Percentiles rank a stretch among this genome's conserved stretches.
These are phyloP conservation scores for Penicillium corylophilum DNA, from an alignment of 2,329 filamentous ascomycete genomes.

Conservation along the genomic window DNA sequence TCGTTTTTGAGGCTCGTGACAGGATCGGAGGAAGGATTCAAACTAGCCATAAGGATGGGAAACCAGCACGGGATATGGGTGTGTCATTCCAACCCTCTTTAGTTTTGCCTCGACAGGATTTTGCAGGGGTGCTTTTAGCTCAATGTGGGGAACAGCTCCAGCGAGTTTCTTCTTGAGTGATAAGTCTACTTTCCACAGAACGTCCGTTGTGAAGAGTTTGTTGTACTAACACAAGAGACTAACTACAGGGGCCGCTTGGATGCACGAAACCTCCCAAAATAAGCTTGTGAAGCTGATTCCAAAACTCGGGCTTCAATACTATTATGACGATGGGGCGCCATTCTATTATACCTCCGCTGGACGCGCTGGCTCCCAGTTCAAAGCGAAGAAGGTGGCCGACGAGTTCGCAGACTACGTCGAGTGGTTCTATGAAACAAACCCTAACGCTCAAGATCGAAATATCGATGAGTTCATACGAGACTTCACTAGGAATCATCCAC, in stretches of 20 bases:
- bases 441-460: constrained; percentile 42
- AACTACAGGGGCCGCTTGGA: constrained; percentile 43
- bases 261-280: constrained; percentile 49
- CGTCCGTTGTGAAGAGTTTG: too few species aligned
- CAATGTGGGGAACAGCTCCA: too few species aligned
- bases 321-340: constrained; percentile 47
- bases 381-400: constrained; percentile 48
- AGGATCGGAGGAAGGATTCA: constrained; percentile 41
- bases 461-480: constrained; percentile 43
- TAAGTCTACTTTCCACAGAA: too few species aligned
- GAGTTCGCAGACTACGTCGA: constrained; percentile 46
- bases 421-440: constrained; percentile 43
- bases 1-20: constrained; percentile 36
- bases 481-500: constrained; percentile 42
- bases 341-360: constrained; percentile 45
- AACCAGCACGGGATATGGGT: constrained; percentile 41
- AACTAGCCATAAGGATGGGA: constrained; percentile 36
- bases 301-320: constrained; percentile 44
- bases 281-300: constrained; percentile 45
- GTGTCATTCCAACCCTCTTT: too few species aligned
- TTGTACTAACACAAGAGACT: too few species aligned
- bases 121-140: too few species aligned
- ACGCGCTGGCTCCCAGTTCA: constrained; percentile 46
- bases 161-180: too few species aligned
- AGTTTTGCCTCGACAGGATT: too few species aligned